Conservation (phyloP, 257 asterid species). For the Solanum chmielewskii region DNA sequence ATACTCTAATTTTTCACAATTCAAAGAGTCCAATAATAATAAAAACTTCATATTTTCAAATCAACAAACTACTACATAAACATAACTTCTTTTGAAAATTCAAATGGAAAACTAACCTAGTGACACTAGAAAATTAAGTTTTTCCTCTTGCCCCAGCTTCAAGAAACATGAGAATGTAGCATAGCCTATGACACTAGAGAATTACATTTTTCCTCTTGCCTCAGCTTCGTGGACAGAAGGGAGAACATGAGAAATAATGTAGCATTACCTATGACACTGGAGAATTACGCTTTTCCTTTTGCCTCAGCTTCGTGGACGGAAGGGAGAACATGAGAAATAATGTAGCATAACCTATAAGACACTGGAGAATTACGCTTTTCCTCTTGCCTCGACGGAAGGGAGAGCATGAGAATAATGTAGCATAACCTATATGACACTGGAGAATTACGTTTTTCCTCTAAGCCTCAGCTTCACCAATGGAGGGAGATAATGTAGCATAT, state of each 20-base stretch:
- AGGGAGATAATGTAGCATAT: background rate
- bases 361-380: background rate
- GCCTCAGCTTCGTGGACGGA: too few species aligned
- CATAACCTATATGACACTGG: background rate
- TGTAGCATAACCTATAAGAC: background rate
- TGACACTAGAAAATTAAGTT: background rate
- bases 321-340: too few species aligned
- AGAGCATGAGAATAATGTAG: background rate
- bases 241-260: background rate
- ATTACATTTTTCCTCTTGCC: rapidly evolving
- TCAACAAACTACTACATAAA: background rate
- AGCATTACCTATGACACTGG: background rate
- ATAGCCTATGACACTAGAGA: background rate
- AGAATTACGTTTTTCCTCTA: background rate
- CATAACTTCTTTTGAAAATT: background rate
- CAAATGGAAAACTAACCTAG: background rate
- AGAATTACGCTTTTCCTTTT: too few species aligned
- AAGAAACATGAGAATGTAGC: background rate
- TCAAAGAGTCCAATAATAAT: background rate
- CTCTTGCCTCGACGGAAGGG: too few species aligned
- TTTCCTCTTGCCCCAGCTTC: too few species aligned
- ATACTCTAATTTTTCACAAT: background rate
- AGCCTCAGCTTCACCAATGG: background rate
- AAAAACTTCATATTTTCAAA: background rate
- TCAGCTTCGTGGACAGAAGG: background rate